Conservation (phyloP, 805 yeast genomes). For the Kodamaea kaohsiungensis region DNA sequence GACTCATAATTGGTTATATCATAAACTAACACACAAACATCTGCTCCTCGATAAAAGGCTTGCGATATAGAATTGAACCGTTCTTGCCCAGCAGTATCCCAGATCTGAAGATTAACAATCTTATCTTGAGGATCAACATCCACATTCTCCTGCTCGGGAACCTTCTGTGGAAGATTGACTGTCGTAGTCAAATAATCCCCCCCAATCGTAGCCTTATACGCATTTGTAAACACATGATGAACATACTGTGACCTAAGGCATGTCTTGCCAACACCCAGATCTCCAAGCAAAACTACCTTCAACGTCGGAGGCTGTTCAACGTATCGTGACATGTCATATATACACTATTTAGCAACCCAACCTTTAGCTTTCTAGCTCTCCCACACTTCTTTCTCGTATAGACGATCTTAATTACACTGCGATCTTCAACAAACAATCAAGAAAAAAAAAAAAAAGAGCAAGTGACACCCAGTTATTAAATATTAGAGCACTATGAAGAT, state of each 20-base stretch:
- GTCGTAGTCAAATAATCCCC: conserved; percentile 56
- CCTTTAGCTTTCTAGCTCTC: not conserved
- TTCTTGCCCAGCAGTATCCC: conserved; percentile 53
- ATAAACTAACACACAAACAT: conserved; percentile 53
- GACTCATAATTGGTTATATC: conserved; percentile 55
- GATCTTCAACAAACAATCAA: not conserved
- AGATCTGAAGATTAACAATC: conserved; percentile 52
- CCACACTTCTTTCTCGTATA: not conserved
- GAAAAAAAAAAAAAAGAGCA: not conserved
- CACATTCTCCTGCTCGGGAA: not conserved
- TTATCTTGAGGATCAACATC: conserved; percentile 2
- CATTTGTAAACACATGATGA: conserved; percentile 54
- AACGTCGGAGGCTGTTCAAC: conserved; percentile 21
- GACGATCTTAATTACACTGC: not conserved
- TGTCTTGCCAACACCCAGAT: conserved; percentile 62
- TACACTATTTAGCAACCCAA: not conserved
- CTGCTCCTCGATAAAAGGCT: conserved; percentile 61
- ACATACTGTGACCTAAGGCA: conserved; percentile 56
- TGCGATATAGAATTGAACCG: conserved; percentile 50
- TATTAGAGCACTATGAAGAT: conserved; percentile 63
- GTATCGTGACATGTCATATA: conserved; percentile 1
- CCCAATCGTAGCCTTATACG: conserved; percentile 60
- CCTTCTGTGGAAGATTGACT: conserved; percentile 14
- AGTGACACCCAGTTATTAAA: not conserved
- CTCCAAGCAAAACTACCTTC: conserved; percentile 58